Conservation (phyloP, 306 rosid genomes). For the Sindora glabra region DNA sequence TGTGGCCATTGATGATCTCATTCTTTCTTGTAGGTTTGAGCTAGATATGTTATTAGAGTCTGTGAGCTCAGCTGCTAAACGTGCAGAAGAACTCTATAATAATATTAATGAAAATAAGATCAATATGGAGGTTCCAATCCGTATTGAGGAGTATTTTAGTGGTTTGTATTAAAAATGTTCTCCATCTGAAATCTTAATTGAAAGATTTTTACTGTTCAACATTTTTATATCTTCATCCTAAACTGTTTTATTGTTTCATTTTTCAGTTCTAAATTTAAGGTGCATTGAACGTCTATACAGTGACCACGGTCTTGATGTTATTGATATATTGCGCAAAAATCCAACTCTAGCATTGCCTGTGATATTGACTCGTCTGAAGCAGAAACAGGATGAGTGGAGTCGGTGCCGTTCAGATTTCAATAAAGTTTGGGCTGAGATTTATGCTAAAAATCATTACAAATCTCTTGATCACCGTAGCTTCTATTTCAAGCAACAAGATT, state of each 20-base stretch:
- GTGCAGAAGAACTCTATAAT: conserved; percentile 38
- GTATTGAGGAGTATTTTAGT: conserved; percentile 42
- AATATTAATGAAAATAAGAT: conserved; percentile 34
- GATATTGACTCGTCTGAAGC: conserved; percentile 43
- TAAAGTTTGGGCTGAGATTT: conserved; percentile 54
- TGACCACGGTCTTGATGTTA: conserved; percentile 57
- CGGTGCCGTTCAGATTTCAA: conserved; percentile 42
- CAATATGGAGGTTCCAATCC: conserved; percentile 34
- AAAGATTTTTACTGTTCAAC: too few relatives aligned
- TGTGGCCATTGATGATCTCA: too few relatives aligned
- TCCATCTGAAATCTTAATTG: conserved; percentile 2
- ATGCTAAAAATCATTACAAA: conserved; percentile 45
- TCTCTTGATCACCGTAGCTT: conserved; percentile 19
- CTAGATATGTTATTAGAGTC: conserved; percentile 30
- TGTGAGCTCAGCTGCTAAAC: conserved; percentile 43
- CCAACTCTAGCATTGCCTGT: conserved; percentile 54
- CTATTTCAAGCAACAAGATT: too few relatives aligned
- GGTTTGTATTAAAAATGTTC: too few relatives aligned
- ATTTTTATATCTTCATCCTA: too few relatives aligned
- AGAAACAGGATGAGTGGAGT: conserved; percentile 55
- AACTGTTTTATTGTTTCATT: too few relatives aligned
- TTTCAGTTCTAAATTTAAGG: too few relatives aligned
- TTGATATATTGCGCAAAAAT: conserved; percentile 42
- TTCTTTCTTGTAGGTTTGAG: too few relatives aligned
- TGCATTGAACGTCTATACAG: too few relatives aligned